phyloP scores from a whole-genome alignment of 352 stramenopile genomes.

The Peronospora destructor region DNA sequence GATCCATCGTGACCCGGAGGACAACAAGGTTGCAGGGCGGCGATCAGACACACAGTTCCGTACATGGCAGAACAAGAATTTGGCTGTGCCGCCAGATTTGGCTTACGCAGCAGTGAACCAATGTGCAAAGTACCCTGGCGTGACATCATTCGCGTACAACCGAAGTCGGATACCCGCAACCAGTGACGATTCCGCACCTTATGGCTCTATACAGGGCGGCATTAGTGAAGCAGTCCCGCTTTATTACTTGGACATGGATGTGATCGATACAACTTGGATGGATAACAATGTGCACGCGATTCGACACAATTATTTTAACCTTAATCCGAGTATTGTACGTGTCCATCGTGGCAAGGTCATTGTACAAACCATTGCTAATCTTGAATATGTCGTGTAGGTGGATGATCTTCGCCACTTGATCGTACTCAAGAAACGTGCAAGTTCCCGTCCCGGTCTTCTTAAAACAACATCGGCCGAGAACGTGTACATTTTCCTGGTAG shows the following conservation, averaged over 20 bases:
- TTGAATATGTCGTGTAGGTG: constrained; percentile 3
- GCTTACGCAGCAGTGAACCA: constrained; percentile 55
- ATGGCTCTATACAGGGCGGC: constrained; percentile 19
- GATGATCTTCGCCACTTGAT: constrained; percentile 66
- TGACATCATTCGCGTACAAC: constrained; percentile 52
- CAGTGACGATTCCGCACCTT: constrained; percentile 17
- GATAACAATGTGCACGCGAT: constrained; percentile 82
- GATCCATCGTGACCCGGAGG: constrained; percentile 37
- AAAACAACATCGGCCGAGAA: constrained; percentile 56
- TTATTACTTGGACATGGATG: constrained; percentile 75
- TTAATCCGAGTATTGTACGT: constrained; percentile 77
- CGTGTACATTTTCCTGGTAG: constrained; percentile 70
- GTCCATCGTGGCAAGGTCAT: not conserved
- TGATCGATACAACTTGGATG: constrained; percentile 85
- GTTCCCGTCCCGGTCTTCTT: constrained; percentile 42
- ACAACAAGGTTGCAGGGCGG: constrained; percentile 19
- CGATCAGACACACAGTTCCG: constrained; percentile 33
- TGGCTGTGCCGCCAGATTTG: constrained; percentile 33
- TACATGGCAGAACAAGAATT: constrained; percentile 37
- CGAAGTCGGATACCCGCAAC: constrained; percentile 17
- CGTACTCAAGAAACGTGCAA: constrained; percentile 47
- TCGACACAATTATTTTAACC: constrained; percentile 82
- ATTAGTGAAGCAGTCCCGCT: constrained; percentile 18
- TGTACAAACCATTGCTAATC: constrained; percentile 1
- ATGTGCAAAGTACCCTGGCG: constrained; percentile 41